Percentiles rank a stretch among this genome's conserved stretches.
These are phyloP conservation scores for Botrytis hyacinthi DNA, from an alignment of 2,329 filamentous ascomycete species.

Conservation along the genomic window DNA sequence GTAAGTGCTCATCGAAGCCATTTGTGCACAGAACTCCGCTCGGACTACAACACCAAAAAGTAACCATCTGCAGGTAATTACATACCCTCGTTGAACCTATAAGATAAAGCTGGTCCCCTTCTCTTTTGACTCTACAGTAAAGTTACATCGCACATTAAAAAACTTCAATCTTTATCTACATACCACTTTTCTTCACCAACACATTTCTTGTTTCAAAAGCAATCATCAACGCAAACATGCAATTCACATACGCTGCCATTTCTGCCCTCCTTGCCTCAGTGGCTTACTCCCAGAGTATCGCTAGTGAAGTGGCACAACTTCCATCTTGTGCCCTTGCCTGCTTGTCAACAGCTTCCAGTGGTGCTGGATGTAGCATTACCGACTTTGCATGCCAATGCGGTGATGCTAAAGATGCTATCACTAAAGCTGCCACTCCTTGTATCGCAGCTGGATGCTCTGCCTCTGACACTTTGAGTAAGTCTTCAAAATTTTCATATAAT, in stretches of 20 bases:
- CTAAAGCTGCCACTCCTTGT: slow-evolving; percentile 28
- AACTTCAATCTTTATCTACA: neutral
- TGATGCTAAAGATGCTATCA: slow-evolving; percentile 25
- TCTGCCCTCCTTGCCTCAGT: slow-evolving; percentile 23
- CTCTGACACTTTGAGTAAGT: slow-evolving; percentile 31
- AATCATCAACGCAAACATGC: slow-evolving; percentile 25
- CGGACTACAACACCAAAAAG: neutral
- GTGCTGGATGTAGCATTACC: slow-evolving; percentile 25
- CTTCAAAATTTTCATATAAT: neutral
- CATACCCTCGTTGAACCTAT: slow-evolving; percentile 5
- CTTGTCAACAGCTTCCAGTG: slow-evolving; percentile 25
- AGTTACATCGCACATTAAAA: neutral
- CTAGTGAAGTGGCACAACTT: slow-evolving; percentile 23
- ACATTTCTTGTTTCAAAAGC: neutral
- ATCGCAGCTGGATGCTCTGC: slow-evolving; percentile 27
- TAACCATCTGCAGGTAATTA: slow-evolving; percentile 1
- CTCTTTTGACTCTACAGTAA: neutral
- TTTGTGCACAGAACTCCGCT: slow-evolving; percentile 12
- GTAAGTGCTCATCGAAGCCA: slow-evolving; percentile 4
- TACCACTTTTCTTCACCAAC: neutral
- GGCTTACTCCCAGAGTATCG: slow-evolving; percentile 30
- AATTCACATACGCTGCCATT: slow-evolving; percentile 23
- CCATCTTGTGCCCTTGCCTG: slow-evolving; percentile 32
- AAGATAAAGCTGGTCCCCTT: slow-evolving; percentile 5
- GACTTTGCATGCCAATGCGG: slow-evolving; percentile 34